A percentile compares a stretch with the other conserved stretches of the same genome.
Evolutionary conservation across 1,284 basidiomycete species (phyloP).

Genomic region (Cutaneotrichosporon cutaneum): DNA sequence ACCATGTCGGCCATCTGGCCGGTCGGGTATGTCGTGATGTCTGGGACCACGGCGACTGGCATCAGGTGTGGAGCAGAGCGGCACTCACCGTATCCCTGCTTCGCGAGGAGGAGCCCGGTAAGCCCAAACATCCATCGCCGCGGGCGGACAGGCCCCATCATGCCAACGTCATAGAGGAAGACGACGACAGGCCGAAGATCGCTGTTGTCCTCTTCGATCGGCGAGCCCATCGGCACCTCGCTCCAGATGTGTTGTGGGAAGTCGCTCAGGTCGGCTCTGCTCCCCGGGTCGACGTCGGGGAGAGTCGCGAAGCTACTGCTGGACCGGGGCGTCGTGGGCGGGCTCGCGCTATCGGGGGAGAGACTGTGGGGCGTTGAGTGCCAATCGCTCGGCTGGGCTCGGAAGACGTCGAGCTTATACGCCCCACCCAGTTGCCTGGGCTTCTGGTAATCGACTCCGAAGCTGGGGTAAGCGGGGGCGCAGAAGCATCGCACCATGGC

Average conservation of each 20-base stretch:
- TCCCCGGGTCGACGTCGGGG: conserved; percentile 23
- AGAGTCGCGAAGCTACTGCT: conserved; percentile 13
- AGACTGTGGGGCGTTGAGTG: conserved; percentile 4
- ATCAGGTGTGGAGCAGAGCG: neutral
- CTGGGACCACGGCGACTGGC: conserved; percentile 30
- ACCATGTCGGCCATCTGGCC: conserved; percentile 28
- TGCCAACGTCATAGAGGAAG: conserved; percentile 33
- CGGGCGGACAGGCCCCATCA: conserved; percentile 26
- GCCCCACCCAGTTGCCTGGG: conserved; percentile 2
- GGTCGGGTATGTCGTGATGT: conserved; percentile 31
- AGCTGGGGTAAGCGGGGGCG: conserved; percentile 9
- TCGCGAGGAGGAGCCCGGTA: conserved; percentile 26
- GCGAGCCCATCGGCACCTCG: conserved; percentile 19
- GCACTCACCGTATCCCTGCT: conserved; percentile 32
- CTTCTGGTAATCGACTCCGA: conserved; percentile 19
- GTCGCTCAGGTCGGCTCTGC: conserved; percentile 17
- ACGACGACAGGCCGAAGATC: conserved; percentile 26
- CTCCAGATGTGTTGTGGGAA: conserved; percentile 20
- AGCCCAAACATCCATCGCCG: conserved; percentile 29
- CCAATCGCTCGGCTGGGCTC: conserved; percentile 11
- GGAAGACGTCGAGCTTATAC: conserved; percentile 24
- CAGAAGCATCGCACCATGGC: neutral
- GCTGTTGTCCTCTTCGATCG: conserved; percentile 8
- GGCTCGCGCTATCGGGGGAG: conserved; percentile 16
- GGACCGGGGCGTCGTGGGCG: neutral